Base-by-base conservation (phyloP, 2,329 filamentous ascomycete genomes). In the Epichloe elymi region DNA sequence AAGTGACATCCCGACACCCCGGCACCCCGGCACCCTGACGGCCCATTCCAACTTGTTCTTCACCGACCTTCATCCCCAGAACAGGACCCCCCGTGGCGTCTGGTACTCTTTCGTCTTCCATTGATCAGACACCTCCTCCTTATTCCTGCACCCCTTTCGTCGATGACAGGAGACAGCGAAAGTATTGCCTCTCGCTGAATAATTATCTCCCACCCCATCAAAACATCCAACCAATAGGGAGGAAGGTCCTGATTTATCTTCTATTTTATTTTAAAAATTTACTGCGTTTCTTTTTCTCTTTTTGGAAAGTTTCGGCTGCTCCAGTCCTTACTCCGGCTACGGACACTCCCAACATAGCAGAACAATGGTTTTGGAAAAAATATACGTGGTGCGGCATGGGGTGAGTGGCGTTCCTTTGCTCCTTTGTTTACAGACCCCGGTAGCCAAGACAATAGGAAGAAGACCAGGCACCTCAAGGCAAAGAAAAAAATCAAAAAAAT, bases 311-410 rank as follows among this genome's bases (percentile, higher is more conserved):
- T 17, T 11, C 17, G 3, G 11, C 10, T 12, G 5, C 17, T n/a
- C 33, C 4, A 14, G 6, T 11, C 17, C 19, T 37, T 26, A 30
- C 8, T 30, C 33, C n/a, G n/a, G 5, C 45, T 39, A 26, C 47
- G 3, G 47, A 35, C 47, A 43, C 33, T n/a, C n/a, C 19, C 40
- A 43, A 15, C 14, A 35, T 38, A 15, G 15, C 19, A 15, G 26
- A 59, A 52, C 36, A 35, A 86, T 85, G 80, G 73, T 81, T 54
- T 71, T 88, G 48, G 77, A 87, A 63, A 78, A 76, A 57, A 87
- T 89, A 56, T 88, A 88, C 63, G 72, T 89, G 53, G 79, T 78
- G 56, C 81, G 86, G 23, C 86, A 89, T 65, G 85, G 84, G 59
- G 85, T 88, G 76, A 71, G 82, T 73, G 49, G 51, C 35, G 33